Base-by-base conservation (phyloP, 345 rosid genomes). In the Linum tenue region DNA sequence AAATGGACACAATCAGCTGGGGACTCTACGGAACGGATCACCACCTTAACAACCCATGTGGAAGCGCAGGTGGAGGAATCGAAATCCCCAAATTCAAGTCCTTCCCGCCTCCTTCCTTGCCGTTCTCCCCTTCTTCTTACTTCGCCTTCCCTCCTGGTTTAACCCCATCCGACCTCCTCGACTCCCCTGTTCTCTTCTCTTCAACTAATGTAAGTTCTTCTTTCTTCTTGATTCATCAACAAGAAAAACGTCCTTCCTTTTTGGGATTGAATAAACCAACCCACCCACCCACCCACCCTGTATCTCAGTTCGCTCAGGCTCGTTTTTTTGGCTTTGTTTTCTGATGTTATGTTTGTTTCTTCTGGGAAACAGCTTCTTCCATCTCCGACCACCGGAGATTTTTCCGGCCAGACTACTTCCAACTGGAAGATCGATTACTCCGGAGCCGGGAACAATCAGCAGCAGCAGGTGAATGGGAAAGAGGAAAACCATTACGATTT, bases 381-480 rank as follows among this genome's bases (percentile, higher is more conserved):
- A 39, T 92, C 98, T 48, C 97, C 98, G 7, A 92, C 97, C 3
- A 92, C 98, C 15, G 95, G 98, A 55, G 42, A 89, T 6, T 83
- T 85, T 60, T 85, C 95, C 15, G 50, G 73, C n/a, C 82, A 80
- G 14, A 69, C 70, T 75, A 22, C 31, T 22, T 73, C 77, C 53
- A 78, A 83, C 63, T 86, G 87, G 88, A 85, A 75, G 70, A 73
- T 0, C 53, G 1, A 16, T 44, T 70, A 73, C 44, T 66, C 76
- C 64, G 71, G 63, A 60, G 75, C 50, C 66, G 81, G 58, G 44
- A 69, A 64, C 65, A 69, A 81, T 35, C 80, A 83, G 31, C 31
- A 22, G 31, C 31, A 22, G 31, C 31, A 22, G 75, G 68, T 70
- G 55, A 88, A 83, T 2, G 10, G 50, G 6, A 78, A 78, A 60